phyloP scores from a whole-genome alignment of 148 eudicot genomes.

The Drosera capensis region DNA sequence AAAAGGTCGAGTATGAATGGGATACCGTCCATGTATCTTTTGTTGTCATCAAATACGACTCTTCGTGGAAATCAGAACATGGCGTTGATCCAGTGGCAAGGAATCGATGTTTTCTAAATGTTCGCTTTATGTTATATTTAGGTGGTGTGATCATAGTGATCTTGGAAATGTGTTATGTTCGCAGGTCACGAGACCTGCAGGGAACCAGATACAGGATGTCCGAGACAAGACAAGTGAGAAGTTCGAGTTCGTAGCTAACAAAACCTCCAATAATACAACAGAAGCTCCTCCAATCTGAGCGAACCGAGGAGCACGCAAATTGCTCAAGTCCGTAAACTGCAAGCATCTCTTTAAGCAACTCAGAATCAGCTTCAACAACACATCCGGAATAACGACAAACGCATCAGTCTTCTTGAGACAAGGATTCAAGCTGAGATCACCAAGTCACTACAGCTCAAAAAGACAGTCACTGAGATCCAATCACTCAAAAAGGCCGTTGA shows the following conservation, averaged over 20 bases:
- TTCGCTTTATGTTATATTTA: not conserved
- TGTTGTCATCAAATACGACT: slow-evolving; percentile 72
- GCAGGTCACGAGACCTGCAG: slow-evolving; percentile 74
- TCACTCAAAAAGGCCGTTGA: no score
- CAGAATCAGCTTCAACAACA: no score
- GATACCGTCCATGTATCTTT: slow-evolving; percentile 63
- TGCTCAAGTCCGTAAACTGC: no score
- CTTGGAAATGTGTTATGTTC: not conserved
- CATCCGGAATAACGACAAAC: no score
- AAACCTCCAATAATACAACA: slow-evolving; percentile 62
- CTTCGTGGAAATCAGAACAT: slow-evolving; percentile 53
- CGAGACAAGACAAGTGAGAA: slow-evolving; percentile 68
- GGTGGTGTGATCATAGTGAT: not conserved
- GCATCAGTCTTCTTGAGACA: no score
- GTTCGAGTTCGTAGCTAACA: slow-evolving; percentile 59
- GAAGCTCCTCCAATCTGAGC: slow-evolving; percentile 82
- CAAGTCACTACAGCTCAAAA: no score
- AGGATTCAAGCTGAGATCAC: no score
- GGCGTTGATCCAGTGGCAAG: slow-evolving; percentile 90
- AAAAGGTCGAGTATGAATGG: slow-evolving; percentile 60
- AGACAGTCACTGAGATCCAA: no score
- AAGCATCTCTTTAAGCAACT: no score
- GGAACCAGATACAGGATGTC: slow-evolving; percentile 49
- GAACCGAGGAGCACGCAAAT: no score
- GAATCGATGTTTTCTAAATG: not conserved